Base-by-base conservation (phyloP, 2,329 filamentous ascomycete genomes). In the Aspergillus sp. region DNA sequence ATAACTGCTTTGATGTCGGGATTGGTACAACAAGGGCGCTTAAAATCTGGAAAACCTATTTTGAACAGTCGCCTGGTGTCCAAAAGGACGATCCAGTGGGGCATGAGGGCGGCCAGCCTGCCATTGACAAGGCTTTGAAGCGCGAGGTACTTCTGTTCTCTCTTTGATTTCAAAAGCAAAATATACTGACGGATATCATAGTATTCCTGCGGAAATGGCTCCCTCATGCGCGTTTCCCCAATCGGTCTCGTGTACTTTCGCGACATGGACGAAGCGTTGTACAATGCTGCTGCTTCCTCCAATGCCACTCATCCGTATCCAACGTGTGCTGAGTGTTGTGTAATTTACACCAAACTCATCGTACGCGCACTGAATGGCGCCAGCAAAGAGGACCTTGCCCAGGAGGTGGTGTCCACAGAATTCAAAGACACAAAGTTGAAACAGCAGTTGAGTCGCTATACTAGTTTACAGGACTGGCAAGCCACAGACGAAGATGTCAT, bases 201-300 rank as follows among this genome's bases (percentile, higher is more conserved):
- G 21, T 52, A 59, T 8, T 24, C 19, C 8, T 66, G 61, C 43
- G 77, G 77, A 0, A 79, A 79, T 53, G 77, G 77, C 12, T 74
- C 72, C 50, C 64, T 79, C 45, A 79, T 79, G 77, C 68, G 77
- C 6, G 72, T 76, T 27, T 64, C 73, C 0, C 75, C 77, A 0
- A 64, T 78, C 9, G 71, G 70, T 1, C 63, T 79, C 3, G 66
- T 69, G 5, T 67, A 69, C 23, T 69, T 64, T 51, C 58, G 58
- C 6, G 62, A 70, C 50, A 40, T 63, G 12, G 21, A 53, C 4
- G 47, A 62, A 15, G 73, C 73, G 7, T 57, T 56, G 6, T 52
- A 65, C 15, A 60, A 66, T 3, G 70, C 70, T 7, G 59, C 66
- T 12, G 48, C 48, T 17, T 70, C 71, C 41, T 72, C 71, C 24